phyloP scores from a whole-genome alignment of 768 basidiomycete species.

The Asterophora lycoperdoides region DNA sequence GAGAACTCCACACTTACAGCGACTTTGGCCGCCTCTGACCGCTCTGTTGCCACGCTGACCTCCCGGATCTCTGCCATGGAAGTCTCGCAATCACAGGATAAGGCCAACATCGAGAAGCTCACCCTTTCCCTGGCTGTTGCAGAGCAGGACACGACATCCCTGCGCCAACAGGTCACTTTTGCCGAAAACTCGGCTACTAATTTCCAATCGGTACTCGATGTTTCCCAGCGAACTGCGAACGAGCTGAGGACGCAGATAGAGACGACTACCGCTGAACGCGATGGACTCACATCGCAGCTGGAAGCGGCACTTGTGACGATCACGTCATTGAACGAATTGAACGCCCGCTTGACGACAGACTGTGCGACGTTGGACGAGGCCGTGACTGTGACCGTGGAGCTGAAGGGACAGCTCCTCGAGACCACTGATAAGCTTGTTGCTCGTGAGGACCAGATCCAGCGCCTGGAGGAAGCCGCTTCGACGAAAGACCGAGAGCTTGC shows the following conservation, averaged over 20 bases:
- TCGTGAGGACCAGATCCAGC: conserved; percentile 9
- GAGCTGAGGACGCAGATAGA: conserved; percentile 12
- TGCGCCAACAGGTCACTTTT: neutral
- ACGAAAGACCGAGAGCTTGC: conserved; percentile 12
- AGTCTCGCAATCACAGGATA: neutral
- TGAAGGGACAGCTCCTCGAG: conserved; percentile 7
- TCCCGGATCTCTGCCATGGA: conserved; percentile 2
- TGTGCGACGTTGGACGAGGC: conserved; percentile 4
- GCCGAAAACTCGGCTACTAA: neutral
- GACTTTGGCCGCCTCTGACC: conserved; percentile 3
- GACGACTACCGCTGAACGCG: conserved; percentile 9
- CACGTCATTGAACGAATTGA: conserved; percentile 5
- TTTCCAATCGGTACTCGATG: conserved; percentile 6
- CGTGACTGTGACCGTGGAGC: conserved; percentile 4
- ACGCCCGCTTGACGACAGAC: conserved; percentile 6
- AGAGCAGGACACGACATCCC: neutral
- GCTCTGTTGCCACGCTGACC: conserved; percentile 4
- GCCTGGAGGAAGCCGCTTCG: conserved; percentile 3
- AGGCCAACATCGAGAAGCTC: neutral
- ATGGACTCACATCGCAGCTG: conserved; percentile 4
- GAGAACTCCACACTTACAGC: conserved; percentile 3
- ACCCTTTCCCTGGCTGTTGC: conserved; percentile 1
- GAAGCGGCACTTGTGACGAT: conserved; percentile 10
- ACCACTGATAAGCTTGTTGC: conserved; percentile 9
- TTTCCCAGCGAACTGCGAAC: conserved; percentile 13